Conservation (phyloP, 192 early-diverging fungal genomes). For the Backusella australiensis region DNA sequence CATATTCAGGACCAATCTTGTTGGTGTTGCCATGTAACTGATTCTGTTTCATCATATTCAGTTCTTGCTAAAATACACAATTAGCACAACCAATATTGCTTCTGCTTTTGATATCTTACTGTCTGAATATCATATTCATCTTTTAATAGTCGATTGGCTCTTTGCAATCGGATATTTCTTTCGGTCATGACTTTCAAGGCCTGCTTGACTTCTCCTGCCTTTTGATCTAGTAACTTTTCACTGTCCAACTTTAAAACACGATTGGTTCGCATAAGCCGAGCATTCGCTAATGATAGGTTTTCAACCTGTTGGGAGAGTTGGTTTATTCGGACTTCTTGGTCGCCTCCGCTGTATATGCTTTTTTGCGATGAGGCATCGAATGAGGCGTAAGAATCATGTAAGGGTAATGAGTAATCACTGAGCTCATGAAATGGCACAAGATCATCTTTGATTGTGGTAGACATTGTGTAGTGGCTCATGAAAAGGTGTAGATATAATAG, state of each 20-base stretch:
- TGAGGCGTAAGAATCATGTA: constrained; percentile 14
- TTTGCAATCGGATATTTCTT: constrained; percentile 32
- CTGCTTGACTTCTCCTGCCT: constrained; percentile 29
- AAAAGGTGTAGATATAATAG: not conserved
- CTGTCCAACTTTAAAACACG: constrained; percentile 31
- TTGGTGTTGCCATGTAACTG: constrained; percentile 25
- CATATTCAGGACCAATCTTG: constrained; percentile 39
- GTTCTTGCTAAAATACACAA: constrained; percentile 16
- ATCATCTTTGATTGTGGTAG: constrained; percentile 15
- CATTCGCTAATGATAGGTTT: constrained; percentile 29
- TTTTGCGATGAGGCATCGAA: constrained; percentile 13
- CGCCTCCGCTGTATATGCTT: constrained; percentile 26
- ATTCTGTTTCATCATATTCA: constrained; percentile 27
- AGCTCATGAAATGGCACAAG: constrained; percentile 25
- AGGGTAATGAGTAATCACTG: constrained; percentile 39
- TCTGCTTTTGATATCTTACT: constrained; percentile 8
- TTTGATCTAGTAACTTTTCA: constrained; percentile 31
- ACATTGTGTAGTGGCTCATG: constrained; percentile 7
- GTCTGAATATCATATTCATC: constrained; percentile 23
- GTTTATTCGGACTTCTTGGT: constrained; percentile 25
- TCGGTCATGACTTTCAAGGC: constrained; percentile 18
- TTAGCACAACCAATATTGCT: not conserved
- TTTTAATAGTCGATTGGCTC: constrained; percentile 25
- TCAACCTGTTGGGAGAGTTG: constrained; percentile 35
- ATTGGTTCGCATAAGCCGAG: constrained; percentile 33